A percentile compares a stretch with the other conserved stretches of the same genome.
phyloP scores from a whole-genome alignment of 2,329 filamentous ascomycete genomes.

The Pyricularia grisea region DNA sequence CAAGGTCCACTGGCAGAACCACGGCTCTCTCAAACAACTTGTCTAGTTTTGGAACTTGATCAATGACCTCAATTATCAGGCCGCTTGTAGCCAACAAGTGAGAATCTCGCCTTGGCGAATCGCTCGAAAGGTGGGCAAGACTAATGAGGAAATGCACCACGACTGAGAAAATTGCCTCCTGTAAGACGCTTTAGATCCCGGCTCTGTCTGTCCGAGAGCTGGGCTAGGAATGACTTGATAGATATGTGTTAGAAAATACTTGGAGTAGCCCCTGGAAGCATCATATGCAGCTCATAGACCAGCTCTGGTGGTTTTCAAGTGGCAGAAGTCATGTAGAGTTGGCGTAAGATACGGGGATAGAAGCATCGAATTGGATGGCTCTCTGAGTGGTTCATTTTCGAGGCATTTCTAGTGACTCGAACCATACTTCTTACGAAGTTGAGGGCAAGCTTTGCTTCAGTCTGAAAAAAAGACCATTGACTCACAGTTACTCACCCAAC shows the following conservation, averaged over 20 bases:
- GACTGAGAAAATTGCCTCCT: constrained; percentile 24
- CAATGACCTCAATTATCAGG: constrained; percentile 24
- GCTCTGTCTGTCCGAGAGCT: constrained; percentile 15
- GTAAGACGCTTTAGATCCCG: constrained; percentile 18
- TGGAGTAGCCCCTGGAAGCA: neutral
- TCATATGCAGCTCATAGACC: constrained; percentile 29
- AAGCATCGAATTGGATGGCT: constrained; percentile 10
- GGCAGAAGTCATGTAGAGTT: constrained; percentile 27
- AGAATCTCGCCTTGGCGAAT: constrained; percentile 9
- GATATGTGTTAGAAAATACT: neutral
- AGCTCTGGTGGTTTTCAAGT: constrained; percentile 29
- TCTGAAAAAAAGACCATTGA: constrained; percentile 1
- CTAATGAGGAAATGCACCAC: constrained; percentile 32
- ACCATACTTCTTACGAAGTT: neutral
- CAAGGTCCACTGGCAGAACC: constrained; percentile 31
- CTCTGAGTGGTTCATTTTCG: constrained; percentile 23
- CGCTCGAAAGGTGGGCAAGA: constrained; percentile 17
- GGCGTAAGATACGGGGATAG: constrained; percentile 25
- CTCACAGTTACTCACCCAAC: constrained; percentile 33
- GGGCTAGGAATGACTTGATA: constrained; percentile 26
- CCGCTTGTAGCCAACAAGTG: constrained; percentile 20
- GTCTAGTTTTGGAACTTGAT: constrained; percentile 17
- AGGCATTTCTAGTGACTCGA: constrained; percentile 17
- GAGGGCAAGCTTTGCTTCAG: neutral
- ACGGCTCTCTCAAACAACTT: constrained; percentile 25